These are phyloP conservation scores for Solanum chacoense DNA, from an alignment of 305 asterid genomes.

Conservation along the genomic window DNA sequence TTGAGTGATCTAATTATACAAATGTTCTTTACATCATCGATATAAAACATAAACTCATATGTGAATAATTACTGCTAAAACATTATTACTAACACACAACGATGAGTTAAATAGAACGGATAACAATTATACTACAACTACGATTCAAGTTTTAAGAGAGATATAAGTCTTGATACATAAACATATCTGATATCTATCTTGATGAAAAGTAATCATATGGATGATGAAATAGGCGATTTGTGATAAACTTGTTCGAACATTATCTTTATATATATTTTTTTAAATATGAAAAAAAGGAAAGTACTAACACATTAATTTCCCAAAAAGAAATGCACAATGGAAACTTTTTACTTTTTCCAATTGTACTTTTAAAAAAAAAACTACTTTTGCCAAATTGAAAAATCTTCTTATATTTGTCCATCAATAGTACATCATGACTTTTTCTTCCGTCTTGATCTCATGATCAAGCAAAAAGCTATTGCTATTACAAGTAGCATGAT, in stretches of 20 bases:
- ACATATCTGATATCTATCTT: background rate
- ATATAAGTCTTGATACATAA: background rate
- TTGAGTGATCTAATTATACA: background rate
- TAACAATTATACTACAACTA: background rate
- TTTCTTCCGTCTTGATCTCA: constrained; percentile 47
- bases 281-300: background rate
- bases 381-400: background rate
- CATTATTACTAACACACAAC: no score
- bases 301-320: constrained; percentile 8
- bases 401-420: background rate
- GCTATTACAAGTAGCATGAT: constrained; percentile 11
- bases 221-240: background rate
- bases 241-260: background rate
- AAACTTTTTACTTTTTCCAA: background rate
- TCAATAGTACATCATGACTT: constrained; percentile 23
- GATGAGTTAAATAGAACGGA: background rate
- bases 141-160: background rate
- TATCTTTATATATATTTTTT: no score
- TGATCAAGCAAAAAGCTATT: constrained; percentile 23
- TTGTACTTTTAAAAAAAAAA: constrained; percentile 4
- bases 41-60: background rate
- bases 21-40: background rate
- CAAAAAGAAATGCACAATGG: constrained; percentile 7
- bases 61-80: background rate
- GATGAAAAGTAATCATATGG: background rate